Evolutionary conservation across 371 early-diverging fungal species (phyloP).

Genomic region (Conidiobolus incongruus): DNA sequence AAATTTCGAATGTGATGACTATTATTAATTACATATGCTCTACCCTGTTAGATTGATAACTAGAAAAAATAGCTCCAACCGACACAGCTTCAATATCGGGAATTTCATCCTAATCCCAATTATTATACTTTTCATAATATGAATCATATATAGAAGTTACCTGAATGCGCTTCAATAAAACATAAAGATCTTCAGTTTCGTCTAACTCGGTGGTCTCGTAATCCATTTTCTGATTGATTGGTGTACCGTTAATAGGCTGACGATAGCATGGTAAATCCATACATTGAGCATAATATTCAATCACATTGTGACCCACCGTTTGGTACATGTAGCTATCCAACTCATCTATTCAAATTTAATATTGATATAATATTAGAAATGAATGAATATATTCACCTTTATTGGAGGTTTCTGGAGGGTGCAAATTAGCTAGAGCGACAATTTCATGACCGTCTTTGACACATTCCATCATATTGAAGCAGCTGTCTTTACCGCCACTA

Average conservation of each 20-base stretch:
- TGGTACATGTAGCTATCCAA: conserved; percentile 98
- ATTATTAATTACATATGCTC: conserved; percentile 57
- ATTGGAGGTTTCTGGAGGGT: conserved; percentile 32
- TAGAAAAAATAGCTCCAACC: conserved; percentile 95
- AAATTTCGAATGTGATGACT: not conserved
- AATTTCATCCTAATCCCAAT: conserved; percentile 16
- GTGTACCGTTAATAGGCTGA: conserved; percentile 44
- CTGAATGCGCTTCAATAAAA: conserved; percentile 44
- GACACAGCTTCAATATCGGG: conserved; percentile 81
- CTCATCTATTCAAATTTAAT: conserved; percentile 32
- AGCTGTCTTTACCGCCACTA: conserved; percentile 99
- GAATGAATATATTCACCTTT: conserved; percentile 28
- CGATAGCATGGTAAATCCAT: conserved; percentile 81
- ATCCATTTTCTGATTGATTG: conserved; percentile 39
- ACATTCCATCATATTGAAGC: conserved; percentile 90
- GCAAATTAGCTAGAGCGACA: conserved; percentile 84
- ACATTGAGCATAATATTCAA: conserved; percentile 65
- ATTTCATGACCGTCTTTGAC: conserved; percentile 86
- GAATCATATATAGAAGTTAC: conserved; percentile 8
- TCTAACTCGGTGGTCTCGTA: conserved; percentile 41
- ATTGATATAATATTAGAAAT: not conserved
- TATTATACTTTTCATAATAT: not conserved
- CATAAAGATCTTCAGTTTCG: conserved; percentile 94
- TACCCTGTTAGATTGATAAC: conserved; percentile 94
- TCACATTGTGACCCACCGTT: conserved; percentile 92